These are phyloP conservation scores for Sechiopsis laciniata DNA, from an alignment of 306 rosid species.

Conservation along the genomic window DNA sequence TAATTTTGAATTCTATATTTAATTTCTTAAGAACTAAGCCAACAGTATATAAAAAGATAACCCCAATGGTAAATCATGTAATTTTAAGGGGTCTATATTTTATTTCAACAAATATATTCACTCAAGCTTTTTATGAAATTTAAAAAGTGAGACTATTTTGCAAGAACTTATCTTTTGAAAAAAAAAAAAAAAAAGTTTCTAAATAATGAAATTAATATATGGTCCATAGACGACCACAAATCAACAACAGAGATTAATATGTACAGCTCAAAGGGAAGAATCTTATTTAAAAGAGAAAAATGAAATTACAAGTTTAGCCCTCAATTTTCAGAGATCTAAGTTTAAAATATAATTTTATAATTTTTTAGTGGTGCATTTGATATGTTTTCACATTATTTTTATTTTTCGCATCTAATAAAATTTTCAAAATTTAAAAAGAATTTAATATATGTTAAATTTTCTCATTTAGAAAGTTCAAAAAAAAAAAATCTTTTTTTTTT, in stretches of 20 bases:
- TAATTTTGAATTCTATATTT: background rate
- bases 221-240: background rate
- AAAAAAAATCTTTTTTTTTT: too few species aligned
- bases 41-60: background rate
- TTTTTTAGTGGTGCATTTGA: too few species aligned
- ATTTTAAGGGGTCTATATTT: background rate
- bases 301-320: background rate
- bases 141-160: background rate
- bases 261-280: background rate
- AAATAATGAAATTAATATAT: background rate
- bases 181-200: background rate
- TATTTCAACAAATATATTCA: background rate
- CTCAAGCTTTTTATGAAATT: background rate
- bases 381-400: too few species aligned
- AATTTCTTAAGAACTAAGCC: conserved; percentile 6
- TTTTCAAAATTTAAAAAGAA: too few species aligned
- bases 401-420: too few species aligned
- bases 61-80: background rate
- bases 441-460: too few species aligned
- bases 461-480: too few species aligned
- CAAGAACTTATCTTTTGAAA: background rate
- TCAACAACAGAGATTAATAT: background rate
- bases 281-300: background rate
- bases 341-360: too few species aligned
- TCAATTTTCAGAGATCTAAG: background rate